These are phyloP conservation scores for Macaranga tanarius DNA, from an alignment of 441 rosid genomes.

Conservation along the genomic window DNA sequence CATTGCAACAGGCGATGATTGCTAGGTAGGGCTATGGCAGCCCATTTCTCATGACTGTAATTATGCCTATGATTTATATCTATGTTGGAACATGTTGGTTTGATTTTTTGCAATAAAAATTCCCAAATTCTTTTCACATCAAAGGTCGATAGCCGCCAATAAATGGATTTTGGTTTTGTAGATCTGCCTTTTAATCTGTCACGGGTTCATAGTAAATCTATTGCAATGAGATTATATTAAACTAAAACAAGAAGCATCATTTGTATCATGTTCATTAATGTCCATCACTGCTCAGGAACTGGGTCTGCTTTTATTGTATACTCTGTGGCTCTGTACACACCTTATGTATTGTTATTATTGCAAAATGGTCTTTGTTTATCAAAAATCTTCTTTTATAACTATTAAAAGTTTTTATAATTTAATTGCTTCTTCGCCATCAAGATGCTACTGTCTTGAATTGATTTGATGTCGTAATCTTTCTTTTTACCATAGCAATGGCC, in stretches of 20 bases:
- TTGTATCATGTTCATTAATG: neutral
- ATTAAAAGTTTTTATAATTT: neutral
- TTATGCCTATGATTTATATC: neutral
- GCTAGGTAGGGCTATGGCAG: neutral
- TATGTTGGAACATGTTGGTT: neutral
- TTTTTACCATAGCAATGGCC: no score
- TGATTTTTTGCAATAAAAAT: neutral
- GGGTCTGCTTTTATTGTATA: neutral
- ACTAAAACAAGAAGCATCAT: conserved; percentile 6
- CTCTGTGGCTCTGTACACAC: neutral
- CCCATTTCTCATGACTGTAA: neutral
- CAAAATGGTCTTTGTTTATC: neutral
- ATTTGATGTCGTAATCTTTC: no score
- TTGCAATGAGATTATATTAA: neutral
- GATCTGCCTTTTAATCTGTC: neutral
- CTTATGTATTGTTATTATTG: neutral
- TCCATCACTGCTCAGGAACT: neutral
- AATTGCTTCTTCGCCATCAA: conserved; percentile 35
- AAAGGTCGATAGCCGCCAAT: conserved; percentile 1
- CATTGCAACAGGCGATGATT: neutral
- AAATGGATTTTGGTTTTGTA: neutral
- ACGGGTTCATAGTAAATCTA: no score
- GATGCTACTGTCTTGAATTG: conserved; percentile 89
- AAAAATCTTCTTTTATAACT: neutral
- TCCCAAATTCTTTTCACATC: neutral